Evolutionary conservation across 805 yeast species (phyloP), one percentile per base, ranked within the genome.

Genomic region (Yamadazyma tumulicola): DNA sequence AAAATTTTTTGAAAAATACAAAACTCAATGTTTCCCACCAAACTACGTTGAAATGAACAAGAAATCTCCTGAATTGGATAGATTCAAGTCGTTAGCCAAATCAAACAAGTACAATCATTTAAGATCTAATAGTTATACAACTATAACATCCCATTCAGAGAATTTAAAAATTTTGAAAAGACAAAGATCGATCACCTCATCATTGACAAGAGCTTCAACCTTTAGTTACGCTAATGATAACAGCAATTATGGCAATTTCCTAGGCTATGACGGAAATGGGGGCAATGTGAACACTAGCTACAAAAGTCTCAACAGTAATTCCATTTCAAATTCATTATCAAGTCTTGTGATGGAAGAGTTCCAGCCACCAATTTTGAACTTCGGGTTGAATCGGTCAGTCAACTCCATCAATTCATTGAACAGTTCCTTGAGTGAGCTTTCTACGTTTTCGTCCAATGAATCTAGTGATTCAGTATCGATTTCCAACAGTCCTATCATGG

Each of bases 31-130:
- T 54, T 66, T 55, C 41, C 95, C 95, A 2, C 84, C 77, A 46
- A 78, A 75, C 35, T 93, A 93, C 50, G 78, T 89, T 32, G 91
- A 81, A 48, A 91, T 91, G 98, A 79, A 81, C 32, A 40, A 49
- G 51, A 30, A 41, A 52, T 23, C 63, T 86, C 61, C 48, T 53
- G 73, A 58, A 55, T 59, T 51, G 68, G 66, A 46, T 54, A 72
- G 53, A 62, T 72, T 59, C 37, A 50, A 55, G 56, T 71, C 49
- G 47, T 73, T 51, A 46, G 62, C 53, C 46, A 72, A 60, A 47
- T 64, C 67, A 62, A 10, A 54, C 67, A 27, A 66, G 67, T 25
- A 64, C 13, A 37, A 45, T 39, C 63, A 59, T 43, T 31, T 26
- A 21, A 39, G 64, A 31, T 57, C 61, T 4, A 49, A 43, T 14